Evolutionary conservation across 495 filamentous ascomycete species (phyloP).

Genomic region (Penicillium waksmanii): DNA sequence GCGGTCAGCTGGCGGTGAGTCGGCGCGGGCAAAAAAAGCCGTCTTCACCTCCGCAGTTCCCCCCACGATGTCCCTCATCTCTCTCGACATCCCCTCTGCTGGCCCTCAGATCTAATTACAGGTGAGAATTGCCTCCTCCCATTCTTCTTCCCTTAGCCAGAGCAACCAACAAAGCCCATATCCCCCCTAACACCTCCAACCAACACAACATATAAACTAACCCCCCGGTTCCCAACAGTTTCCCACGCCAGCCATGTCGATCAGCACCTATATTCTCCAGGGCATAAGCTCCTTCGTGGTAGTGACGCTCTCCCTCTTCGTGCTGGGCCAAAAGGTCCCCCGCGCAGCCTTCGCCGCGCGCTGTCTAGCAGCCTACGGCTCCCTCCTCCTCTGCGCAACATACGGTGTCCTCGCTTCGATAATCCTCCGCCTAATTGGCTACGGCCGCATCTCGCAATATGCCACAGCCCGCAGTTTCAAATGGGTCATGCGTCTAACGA

Average conservation of each 20-base stretch:
- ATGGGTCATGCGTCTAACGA: constrained; percentile 72
- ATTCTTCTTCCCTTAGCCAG: background rate
- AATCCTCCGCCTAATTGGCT: constrained; percentile 68
- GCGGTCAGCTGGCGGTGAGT: constrained; percentile 33
- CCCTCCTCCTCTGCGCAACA: constrained; percentile 62
- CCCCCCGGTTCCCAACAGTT: constrained; percentile 13
- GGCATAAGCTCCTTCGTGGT: constrained; percentile 58
- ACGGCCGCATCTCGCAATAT: constrained; percentile 82
- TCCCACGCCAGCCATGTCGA: constrained; percentile 37
- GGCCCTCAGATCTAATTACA: constrained; percentile 7
- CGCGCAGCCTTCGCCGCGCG: constrained; percentile 71
- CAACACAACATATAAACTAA: background rate
- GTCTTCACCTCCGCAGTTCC: constrained; percentile 19
- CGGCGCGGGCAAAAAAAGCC: constrained; percentile 27
- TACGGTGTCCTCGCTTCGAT: constrained; percentile 82
- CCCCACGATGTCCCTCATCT: constrained; percentile 14
- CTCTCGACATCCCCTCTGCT: constrained; percentile 1
- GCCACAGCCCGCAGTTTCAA: constrained; percentile 80
- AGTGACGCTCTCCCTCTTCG: constrained; percentile 61
- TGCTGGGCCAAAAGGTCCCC: constrained; percentile 56
- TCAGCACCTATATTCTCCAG: constrained; percentile 51
- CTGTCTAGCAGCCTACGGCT: constrained; percentile 69
- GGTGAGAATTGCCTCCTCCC: constrained; percentile 1
- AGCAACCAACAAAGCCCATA: too few species aligned
- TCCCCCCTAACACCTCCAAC: background rate